These are phyloP conservation scores for Podospora fimiseda DNA, from an alignment of 495 filamentous ascomycete species.

Conservation along the genomic window DNA sequence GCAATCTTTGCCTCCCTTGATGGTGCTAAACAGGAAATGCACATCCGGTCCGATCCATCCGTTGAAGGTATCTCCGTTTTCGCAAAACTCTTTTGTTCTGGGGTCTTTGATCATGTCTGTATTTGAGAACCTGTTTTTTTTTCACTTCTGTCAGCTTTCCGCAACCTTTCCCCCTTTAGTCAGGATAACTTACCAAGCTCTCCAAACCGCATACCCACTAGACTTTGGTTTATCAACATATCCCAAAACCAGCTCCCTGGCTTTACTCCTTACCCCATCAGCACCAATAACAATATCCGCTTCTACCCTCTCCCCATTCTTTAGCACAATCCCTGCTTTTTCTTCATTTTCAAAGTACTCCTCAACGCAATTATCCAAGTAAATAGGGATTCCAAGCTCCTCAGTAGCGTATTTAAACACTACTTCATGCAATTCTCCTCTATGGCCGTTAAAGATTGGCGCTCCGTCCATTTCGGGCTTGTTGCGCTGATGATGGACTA, in stretches of 20 bases:
- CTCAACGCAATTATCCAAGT: slow-evolving; percentile 44
- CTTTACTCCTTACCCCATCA: slow-evolving; percentile 55
- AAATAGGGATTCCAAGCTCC: slow-evolving; percentile 50
- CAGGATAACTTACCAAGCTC: slow-evolving; percentile 46
- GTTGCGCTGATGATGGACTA: slow-evolving; percentile 49
- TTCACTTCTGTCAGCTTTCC: no score
- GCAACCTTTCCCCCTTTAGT: no score
- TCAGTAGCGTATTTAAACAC: slow-evolving; percentile 53
- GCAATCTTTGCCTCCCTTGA: slow-evolving; percentile 55
- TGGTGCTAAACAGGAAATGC: slow-evolving; percentile 54
- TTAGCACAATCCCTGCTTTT: slow-evolving; percentile 48
- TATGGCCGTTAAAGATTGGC: slow-evolving; percentile 55
- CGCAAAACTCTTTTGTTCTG: slow-evolving; percentile 51
- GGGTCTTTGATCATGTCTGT: slow-evolving; percentile 55
- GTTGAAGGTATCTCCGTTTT: slow-evolving; percentile 57
- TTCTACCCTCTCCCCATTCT: slow-evolving; percentile 42
- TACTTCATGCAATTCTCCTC: slow-evolving; percentile 53
- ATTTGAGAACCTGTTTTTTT: slow-evolving; percentile 44
- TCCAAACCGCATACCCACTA: slow-evolving; percentile 53
- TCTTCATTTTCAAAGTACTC: slow-evolving; percentile 53
- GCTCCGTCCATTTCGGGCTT: slow-evolving; percentile 40
- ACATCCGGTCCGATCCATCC: slow-evolving; percentile 55
- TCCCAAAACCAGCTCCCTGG: slow-evolving; percentile 51
- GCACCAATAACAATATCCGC: slow-evolving; percentile 54
- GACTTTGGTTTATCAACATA: slow-evolving; percentile 55